These are phyloP conservation scores for Brettanomyces sp. DNA, from an alignment of 805 yeast genomes.

Conservation along the genomic window DNA sequence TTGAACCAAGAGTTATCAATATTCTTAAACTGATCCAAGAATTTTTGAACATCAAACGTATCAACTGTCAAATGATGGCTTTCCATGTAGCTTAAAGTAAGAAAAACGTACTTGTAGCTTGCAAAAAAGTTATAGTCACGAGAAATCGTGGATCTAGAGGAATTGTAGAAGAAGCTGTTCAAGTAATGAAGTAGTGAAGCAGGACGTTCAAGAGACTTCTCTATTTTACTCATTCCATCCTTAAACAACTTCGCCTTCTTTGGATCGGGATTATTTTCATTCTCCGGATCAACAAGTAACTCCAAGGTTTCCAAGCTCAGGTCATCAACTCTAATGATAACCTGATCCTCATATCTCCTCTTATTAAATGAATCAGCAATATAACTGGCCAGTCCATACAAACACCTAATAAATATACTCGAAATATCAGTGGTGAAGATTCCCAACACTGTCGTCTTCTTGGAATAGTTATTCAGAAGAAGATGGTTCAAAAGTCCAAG, in stretches of 20 bases:
- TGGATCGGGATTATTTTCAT: slow-evolving; percentile 1
- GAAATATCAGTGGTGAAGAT: slow-evolving; percentile 16
- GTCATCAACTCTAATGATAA: not conserved
- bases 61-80: slow-evolving; percentile 6
- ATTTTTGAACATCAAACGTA: slow-evolving; percentile 9
- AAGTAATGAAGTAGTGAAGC: slow-evolving; percentile 12
- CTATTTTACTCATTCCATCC: slow-evolving; percentile 5
- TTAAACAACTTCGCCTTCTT: slow-evolving; percentile 1
- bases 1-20: slow-evolving; percentile 17
- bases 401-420: slow-evolving; percentile 12
- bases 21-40: slow-evolving; percentile 8
- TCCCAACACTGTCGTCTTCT: slow-evolving; percentile 7
- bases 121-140: slow-evolving; percentile 20
- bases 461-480: slow-evolving; percentile 5
- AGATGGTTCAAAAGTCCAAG: slow-evolving; percentile 14
- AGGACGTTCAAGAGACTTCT: slow-evolving; percentile 11
- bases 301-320: slow-evolving; percentile 1
- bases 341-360: slow-evolving; percentile 1
- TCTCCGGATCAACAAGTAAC: slow-evolving; percentile 6
- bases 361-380: slow-evolving; percentile 8
- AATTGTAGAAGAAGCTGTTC: slow-evolving; percentile 21
- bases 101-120: slow-evolving; percentile 18
- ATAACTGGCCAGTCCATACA: slow-evolving; percentile 8
- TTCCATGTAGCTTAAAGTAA: slow-evolving; percentile 9
- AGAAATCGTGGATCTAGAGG: slow-evolving; percentile 18